These are phyloP conservation scores for Alternaria arbusti DNA, from an alignment of 2,329 filamentous ascomycete genomes.

Conservation along the genomic window DNA sequence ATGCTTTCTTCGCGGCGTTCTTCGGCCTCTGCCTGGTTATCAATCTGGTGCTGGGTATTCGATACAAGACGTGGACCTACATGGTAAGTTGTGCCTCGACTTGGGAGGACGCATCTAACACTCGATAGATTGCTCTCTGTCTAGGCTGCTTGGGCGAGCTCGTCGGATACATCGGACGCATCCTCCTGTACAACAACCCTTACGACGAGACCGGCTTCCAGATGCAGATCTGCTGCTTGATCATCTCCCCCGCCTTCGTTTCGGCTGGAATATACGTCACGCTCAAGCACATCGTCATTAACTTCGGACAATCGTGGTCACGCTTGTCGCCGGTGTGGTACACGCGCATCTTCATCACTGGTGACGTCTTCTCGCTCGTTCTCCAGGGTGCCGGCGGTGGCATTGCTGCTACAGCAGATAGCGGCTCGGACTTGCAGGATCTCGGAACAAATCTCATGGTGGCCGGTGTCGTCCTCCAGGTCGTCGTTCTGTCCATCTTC, in stretches of 20 bases:
- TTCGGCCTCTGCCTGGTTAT: slow-evolving; percentile 57
- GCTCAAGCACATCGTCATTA: slow-evolving; percentile 63
- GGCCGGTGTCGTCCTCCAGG: slow-evolving; percentile 64
- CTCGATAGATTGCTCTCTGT: slow-evolving; percentile 50
- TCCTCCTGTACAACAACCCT: slow-evolving; percentile 61
- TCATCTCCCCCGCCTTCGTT: slow-evolving; percentile 63
- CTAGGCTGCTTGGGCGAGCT: slow-evolving; percentile 59
- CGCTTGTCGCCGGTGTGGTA: slow-evolving; percentile 51
- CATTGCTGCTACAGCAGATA: slow-evolving; percentile 60
- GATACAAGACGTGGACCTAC: slow-evolving; percentile 63
- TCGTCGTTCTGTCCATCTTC: slow-evolving; percentile 60
- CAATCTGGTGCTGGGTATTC: slow-evolving; percentile 58
- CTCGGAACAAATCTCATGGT: slow-evolving; percentile 64
- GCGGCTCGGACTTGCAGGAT: slow-evolving; percentile 47
- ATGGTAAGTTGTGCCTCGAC: slow-evolving; percentile 33
- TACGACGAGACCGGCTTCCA: slow-evolving; percentile 57
- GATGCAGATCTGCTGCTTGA: slow-evolving; percentile 63
- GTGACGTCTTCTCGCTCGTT: slow-evolving; percentile 64
- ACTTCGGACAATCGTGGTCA: slow-evolving; percentile 54
- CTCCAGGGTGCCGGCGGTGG: slow-evolving; percentile 65
- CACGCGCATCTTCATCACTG: slow-evolving; percentile 66
- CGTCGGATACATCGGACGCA: slow-evolving; percentile 63
- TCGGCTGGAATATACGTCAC: slow-evolving; percentile 63
- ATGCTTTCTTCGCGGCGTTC: slow-evolving; percentile 60
- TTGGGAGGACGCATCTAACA: slow-evolving; percentile 3